Evolutionary conservation across 1,284 basidiomycete genomes (phyloP).

Genomic region (Ceratobasidium sp.): DNA sequence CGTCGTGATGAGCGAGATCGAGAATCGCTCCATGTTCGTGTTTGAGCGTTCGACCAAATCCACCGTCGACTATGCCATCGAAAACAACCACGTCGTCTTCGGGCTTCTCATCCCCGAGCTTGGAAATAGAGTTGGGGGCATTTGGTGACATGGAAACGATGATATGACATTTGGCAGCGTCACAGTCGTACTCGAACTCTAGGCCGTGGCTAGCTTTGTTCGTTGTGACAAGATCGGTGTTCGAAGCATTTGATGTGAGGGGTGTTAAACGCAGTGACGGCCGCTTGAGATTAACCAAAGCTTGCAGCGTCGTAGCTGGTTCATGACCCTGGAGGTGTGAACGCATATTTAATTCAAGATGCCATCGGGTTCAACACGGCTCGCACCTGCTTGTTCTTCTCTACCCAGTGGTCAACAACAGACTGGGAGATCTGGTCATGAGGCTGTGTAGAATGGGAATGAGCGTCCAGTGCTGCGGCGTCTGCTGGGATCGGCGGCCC

Average conservation of each 20-base stretch:
- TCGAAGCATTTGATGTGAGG: constrained; percentile 50
- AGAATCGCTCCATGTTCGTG: constrained; percentile 76
- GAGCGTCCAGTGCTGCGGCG: neutral
- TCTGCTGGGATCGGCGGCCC: constrained; percentile 73
- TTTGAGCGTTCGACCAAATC: constrained; percentile 75
- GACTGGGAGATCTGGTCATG: constrained; percentile 1
- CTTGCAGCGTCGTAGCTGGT: constrained; percentile 88
- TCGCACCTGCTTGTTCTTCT: constrained; percentile 27
- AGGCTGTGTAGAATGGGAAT: constrained; percentile 2
- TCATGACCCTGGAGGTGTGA: constrained; percentile 47
- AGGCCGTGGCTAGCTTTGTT: constrained; percentile 66
- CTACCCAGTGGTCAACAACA: constrained; percentile 17
- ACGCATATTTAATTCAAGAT: neutral
- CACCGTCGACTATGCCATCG: constrained; percentile 76
- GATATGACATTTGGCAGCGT: constrained; percentile 80
- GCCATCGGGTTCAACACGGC: neutral
- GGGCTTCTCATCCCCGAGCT: constrained; percentile 46
- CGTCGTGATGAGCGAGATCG: constrained; percentile 67
- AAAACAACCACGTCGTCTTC: constrained; percentile 65
- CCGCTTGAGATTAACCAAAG: constrained; percentile 88
- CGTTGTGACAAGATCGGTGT: constrained; percentile 49
- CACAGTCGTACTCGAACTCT: constrained; percentile 89
- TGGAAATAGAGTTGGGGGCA: constrained; percentile 56
- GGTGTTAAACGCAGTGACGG: constrained; percentile 78
- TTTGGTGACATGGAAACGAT: constrained; percentile 54